phyloP scores from a whole-genome alignment of 129 eudicot genomes.

The Pittosporum tobira region DNA sequence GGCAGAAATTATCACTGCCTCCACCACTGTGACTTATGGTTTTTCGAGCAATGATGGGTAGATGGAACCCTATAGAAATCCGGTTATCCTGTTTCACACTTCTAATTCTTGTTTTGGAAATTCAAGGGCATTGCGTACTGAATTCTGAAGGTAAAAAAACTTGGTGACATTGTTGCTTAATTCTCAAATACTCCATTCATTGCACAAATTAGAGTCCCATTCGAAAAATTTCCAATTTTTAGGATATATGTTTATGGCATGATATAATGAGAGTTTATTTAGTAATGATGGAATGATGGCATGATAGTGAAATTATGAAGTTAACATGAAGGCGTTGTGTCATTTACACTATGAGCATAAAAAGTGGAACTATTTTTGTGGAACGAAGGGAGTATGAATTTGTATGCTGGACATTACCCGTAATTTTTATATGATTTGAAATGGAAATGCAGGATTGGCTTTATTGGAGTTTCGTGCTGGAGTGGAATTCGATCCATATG shows the following conservation, averaged over 20 bases:
- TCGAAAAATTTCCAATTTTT: too few relatives aligned
- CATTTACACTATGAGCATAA: too few relatives aligned
- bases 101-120: constrained; percentile 35
- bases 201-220: too few relatives aligned
- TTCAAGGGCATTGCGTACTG: constrained; percentile 40
- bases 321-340: too few relatives aligned
- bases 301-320: too few relatives aligned
- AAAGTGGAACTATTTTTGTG: too few relatives aligned
- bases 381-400: too few relatives aligned
- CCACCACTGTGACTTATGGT: constrained; percentile 35
- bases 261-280: too few relatives aligned
- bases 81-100: constrained; percentile 31
- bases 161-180: background rate
- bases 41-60: constrained; percentile 54
- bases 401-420: background rate
- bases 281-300: too few relatives aligned
- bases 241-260: too few relatives aligned
- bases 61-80: constrained; percentile 48
- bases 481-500: constrained; percentile 55
- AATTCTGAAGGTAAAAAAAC: constrained; percentile 54
- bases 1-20: constrained; percentile 48
- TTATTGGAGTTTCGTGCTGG: constrained; percentile 58
- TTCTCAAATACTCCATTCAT: too few relatives aligned
- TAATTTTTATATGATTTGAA: constrained; percentile 1
- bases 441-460: constrained; percentile 43